These are phyloP conservation scores for Aspergillus candidus DNA, from an alignment of 2,329 filamentous ascomycete species.

Conservation along the genomic window DNA sequence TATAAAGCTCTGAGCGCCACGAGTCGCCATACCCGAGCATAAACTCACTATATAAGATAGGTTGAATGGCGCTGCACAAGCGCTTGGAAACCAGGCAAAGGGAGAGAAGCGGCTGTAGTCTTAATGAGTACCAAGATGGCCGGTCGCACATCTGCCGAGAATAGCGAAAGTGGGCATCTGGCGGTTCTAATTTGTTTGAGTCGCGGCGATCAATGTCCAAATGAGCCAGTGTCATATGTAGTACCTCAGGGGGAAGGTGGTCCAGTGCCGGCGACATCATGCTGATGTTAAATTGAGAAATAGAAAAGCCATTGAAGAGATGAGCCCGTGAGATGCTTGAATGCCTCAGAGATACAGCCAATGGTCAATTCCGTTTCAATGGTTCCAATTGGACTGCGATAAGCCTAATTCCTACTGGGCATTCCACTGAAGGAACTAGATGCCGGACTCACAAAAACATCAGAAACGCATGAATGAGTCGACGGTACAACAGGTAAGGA, in stretches of 20 bases:
- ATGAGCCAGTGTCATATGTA: neutral
- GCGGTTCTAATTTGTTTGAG: no score
- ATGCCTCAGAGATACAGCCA: no score
- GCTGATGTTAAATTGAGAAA: neutral
- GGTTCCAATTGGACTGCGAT: no score
- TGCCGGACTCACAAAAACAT: no score
- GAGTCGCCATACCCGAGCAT: constrained; percentile 19
- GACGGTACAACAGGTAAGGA: no score
- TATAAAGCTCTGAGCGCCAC: constrained; percentile 13
- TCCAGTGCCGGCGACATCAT: neutral
- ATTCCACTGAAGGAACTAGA: no score
- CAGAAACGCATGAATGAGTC: no score
- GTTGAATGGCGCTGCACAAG: constrained; percentile 10
- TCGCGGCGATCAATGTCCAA: neutral
- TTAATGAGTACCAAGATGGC: constrained; percentile 16
- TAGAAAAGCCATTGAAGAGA: constrained; percentile 1
- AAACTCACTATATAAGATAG: constrained; percentile 19
- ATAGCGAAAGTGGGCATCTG: no score
- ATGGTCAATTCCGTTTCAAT: neutral
- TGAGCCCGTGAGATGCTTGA: neutral
- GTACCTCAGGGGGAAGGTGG: neutral
- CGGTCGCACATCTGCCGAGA: constrained; percentile 5
- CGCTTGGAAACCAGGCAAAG: constrained; percentile 16
- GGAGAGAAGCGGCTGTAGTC: constrained; percentile 11
- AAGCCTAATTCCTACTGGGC: no score